phyloP scores from a whole-genome alignment of 73 alveolate genomes.

The Symbiodinium natans region DNA sequence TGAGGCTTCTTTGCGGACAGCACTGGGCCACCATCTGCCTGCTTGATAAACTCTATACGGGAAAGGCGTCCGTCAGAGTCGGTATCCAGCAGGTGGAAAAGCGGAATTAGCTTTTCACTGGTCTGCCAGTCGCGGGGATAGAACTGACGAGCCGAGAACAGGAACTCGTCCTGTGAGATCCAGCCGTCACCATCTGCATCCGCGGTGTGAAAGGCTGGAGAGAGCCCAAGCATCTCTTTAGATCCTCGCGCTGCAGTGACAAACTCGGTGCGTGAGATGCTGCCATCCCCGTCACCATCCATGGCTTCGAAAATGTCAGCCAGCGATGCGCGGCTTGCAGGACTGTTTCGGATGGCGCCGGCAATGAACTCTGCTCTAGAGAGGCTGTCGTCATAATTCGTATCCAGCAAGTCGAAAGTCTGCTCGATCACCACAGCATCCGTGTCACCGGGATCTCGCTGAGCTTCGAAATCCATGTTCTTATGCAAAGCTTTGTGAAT shows the following conservation, averaged over 20 bases:
- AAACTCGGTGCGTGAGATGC: constrained; percentile 65
- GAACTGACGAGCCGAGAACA: constrained; percentile 71
- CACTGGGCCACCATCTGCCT: constrained; percentile 69
- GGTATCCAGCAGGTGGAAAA: constrained; percentile 68
- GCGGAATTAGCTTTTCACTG: constrained; percentile 20
- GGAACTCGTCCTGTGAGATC: constrained; percentile 59
- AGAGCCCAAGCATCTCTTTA: constrained; percentile 40
- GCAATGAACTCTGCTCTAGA: constrained; percentile 20
- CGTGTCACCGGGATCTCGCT: constrained; percentile 47
- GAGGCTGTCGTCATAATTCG: constrained; percentile 51
- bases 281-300: constrained; percentile 32
- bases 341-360: constrained; percentile 29
- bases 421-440: constrained; percentile 73
- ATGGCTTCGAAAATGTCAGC: constrained; percentile 37
- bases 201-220: constrained; percentile 26
- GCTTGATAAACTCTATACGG: constrained; percentile 65
- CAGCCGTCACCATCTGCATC: constrained; percentile 66
- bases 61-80: constrained; percentile 63
- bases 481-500: constrained; percentile 37
- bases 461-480: constrained; percentile 38
- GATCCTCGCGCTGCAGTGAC: constrained; percentile 67
- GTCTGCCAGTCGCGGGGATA: constrained; percentile 75
- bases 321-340: constrained; percentile 47
- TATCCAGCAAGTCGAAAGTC: constrained; percentile 54
- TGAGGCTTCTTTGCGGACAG: neutral